phyloP scores from a whole-genome alignment of 2,329 filamentous ascomycete genomes.

The Alternaria gaisen region DNA sequence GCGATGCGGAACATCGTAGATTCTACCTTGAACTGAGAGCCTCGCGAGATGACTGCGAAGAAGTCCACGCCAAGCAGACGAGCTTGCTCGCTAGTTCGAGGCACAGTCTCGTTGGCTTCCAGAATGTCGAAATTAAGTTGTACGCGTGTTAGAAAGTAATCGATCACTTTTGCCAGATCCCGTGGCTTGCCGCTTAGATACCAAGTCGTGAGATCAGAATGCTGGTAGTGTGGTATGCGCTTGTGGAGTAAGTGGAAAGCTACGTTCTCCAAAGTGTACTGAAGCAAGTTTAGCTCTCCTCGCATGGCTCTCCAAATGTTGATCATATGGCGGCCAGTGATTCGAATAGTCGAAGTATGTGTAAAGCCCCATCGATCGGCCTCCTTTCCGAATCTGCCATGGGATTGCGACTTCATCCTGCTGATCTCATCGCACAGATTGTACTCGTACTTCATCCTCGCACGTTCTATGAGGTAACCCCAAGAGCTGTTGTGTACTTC shows the following conservation, averaged over 20 bases:
- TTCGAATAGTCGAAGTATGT: conserved; percentile 86
- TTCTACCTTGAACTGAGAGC: conserved; percentile 98
- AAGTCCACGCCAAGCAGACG: conserved; percentile 94
- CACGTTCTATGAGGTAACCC: conserved; percentile 94
- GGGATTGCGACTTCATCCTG: conserved; percentile 82
- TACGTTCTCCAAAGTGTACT: conserved; percentile 97
- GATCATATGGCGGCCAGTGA: conserved; percentile 96
- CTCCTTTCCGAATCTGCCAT: conserved; percentile 85
- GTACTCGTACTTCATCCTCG: conserved; percentile 84
- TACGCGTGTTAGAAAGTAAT: conserved; percentile 79
- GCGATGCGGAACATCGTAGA: conserved; percentile 98
- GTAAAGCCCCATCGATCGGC: conserved; percentile 93
- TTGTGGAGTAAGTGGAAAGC: conserved; percentile 88
- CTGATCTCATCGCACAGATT: conserved; percentile 92
- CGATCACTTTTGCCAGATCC: conserved; percentile 76
- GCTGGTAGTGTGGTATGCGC: conserved; percentile 86
- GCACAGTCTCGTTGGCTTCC: conserved; percentile 86
- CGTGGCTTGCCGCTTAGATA: conserved; percentile 73
- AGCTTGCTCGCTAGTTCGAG: conserved; percentile 92
- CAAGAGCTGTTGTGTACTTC: conserved; percentile 94
- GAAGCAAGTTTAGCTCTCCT: conserved; percentile 86
- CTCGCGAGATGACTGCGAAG: conserved; percentile 92
- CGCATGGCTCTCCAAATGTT: conserved; percentile 98
- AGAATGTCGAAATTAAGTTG: conserved; percentile 89
- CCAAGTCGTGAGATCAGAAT: conserved; percentile 82